Evolutionary conservation across 108 stramenopile genomes (phyloP).

Genomic region (Cyclostephanos tholiformis): DNA sequence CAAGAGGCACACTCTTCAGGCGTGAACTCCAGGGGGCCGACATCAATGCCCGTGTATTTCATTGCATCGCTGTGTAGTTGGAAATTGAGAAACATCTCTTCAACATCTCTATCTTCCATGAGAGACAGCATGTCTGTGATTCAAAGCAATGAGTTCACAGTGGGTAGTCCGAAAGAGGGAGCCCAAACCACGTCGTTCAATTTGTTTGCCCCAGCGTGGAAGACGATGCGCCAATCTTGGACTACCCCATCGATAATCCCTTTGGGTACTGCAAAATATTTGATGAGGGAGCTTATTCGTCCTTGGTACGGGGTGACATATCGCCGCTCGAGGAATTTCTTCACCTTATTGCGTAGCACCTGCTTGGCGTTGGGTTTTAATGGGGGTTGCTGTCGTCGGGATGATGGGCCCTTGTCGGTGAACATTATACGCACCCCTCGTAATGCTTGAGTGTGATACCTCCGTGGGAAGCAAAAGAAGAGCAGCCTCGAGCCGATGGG

Average conservation of each 20-base stretch:
- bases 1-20: neutral
- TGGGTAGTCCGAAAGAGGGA: slow-evolving; percentile 44
- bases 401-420: slow-evolving; percentile 11
- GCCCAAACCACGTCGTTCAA: slow-evolving; percentile 47
- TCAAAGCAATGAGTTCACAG: slow-evolving; percentile 19
- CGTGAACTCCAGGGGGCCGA: slow-evolving; percentile 15
- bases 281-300: too few relatives aligned
- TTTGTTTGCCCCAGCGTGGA: too few relatives aligned
- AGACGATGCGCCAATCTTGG: too few relatives aligned
- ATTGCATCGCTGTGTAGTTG: slow-evolving; percentile 15
- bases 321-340: neutral
- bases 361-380: neutral
- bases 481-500: neutral
- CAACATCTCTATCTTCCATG: too few relatives aligned
- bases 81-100: too few relatives aligned
- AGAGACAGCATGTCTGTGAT: too few relatives aligned
- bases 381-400: slow-evolving; percentile 2
- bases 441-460: slow-evolving; percentile 1
- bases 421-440: slow-evolving; percentile 14
- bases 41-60: slow-evolving; percentile 25
- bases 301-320: slow-evolving; percentile 1
- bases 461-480: slow-evolving; percentile 19
- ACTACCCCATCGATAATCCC: neutral
- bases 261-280: too few relatives aligned
- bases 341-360: neutral